phyloP scores from a whole-genome alignment of 768 basidiomycete species.

The Auriscalpium vulgare region DNA sequence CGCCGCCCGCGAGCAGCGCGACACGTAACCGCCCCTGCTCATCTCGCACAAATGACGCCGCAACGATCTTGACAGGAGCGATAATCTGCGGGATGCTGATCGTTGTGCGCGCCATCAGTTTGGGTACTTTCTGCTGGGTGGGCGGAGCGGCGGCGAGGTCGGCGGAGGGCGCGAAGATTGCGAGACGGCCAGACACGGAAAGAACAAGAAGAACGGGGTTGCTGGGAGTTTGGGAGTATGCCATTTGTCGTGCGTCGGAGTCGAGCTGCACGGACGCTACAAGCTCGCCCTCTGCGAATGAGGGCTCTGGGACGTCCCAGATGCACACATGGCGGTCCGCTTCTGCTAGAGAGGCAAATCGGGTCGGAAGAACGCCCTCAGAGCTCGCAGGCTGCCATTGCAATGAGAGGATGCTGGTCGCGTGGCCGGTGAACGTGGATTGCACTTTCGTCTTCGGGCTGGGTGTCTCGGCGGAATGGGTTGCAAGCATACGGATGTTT shows the following conservation, averaged over 20 bases:
- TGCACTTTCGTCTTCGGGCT: constrained; percentile 36
- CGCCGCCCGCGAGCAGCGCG: constrained; percentile 46
- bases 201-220: constrained; percentile 38
- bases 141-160: constrained; percentile 26
- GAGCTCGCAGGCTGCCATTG: constrained; percentile 40
- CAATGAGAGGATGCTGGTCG: constrained; percentile 43
- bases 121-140: no score
- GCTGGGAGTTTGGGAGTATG: constrained; percentile 10
- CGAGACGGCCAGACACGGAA: constrained; percentile 51
- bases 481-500: constrained; percentile 40
- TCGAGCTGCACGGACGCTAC: constrained; percentile 56
- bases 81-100: no score
- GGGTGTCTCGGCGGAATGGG: constrained; percentile 23
- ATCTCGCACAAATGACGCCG: constrained; percentile 36
- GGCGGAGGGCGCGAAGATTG: constrained; percentile 45
- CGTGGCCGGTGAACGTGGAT: constrained; percentile 60
- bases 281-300: constrained; percentile 37
- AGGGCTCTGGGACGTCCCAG: constrained; percentile 44
- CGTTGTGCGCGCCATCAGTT: neutral
- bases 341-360: constrained; percentile 55
- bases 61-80: constrained; percentile 28
- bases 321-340: constrained; percentile 53
- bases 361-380: constrained; percentile 29
- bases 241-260: constrained; percentile 46
- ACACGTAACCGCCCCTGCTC: constrained; percentile 38